Base-by-base conservation (phyloP, 805 yeast species). In the Nakazawaea anatomiae region DNA sequence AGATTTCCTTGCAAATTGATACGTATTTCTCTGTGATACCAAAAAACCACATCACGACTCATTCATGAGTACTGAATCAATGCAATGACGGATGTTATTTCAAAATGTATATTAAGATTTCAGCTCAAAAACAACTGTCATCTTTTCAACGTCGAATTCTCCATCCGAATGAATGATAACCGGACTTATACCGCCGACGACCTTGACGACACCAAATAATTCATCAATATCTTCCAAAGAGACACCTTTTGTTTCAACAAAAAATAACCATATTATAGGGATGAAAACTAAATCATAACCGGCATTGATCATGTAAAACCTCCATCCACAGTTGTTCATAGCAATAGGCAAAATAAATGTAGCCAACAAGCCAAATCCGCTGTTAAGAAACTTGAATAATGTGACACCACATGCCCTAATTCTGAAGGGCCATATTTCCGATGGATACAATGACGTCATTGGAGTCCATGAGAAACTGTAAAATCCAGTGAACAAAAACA, bases 281-380 rank as follows among this genome's bases (percentile, higher is more conserved):
- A 61, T 52, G 39, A 61, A 62, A 4, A 56, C 55, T 8, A 59
- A 35, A 39, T 58, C 52, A 52, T 62, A 56, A 52, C 55, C 49
- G 30, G 60, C 65, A 52, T 60, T 62, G 39, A 57, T 53, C 54
- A 60, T 50, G 55, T 58, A 57, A 45, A 58, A 58, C 43, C 57
- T 55, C 60, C 61, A 59, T 9, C 55, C 48, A 46, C 58, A 55
- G 44, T 56, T 53, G 39, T 56, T 59, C 44, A 61, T 44, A 5
- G 63, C 65, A 41, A 70, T 63, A 12, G 75, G 70, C 42, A 59
- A 57, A 31, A 55, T 61, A 43, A 58, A 62, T 46, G 57, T 60
- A 48, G 58, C 60, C 56, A 61, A 54, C 44, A 61, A 56, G 12
- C 62, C 62, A 47, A 58, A 60, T 1, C 54, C 61, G 44, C 56